Evolutionary conservation across 257 asterid species (phyloP).

Genomic region (Linaria vulgaris): DNA sequence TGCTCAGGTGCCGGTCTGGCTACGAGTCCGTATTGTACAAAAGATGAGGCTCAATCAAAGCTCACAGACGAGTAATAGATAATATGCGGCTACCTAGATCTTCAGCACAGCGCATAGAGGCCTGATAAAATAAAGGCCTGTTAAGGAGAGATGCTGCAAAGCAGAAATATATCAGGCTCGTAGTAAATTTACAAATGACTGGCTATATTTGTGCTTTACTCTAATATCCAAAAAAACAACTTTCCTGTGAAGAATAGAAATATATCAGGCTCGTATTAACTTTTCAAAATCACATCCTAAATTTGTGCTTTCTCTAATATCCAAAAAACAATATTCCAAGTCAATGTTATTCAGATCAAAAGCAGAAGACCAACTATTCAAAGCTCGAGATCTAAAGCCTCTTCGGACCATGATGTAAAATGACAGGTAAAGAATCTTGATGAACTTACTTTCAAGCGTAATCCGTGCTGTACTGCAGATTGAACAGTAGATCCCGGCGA

Average conservation of each 20-base stretch:
- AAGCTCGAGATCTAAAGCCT: constrained; percentile 2
- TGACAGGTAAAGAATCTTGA: constrained; percentile 21
- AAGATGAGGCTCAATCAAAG: background rate
- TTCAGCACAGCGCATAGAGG: constrained; percentile 23
- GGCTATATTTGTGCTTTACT: too few relatives aligned
- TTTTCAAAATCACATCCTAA: background rate
- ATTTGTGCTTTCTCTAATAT: background rate
- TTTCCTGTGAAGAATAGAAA: too few relatives aligned
- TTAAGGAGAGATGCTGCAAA: constrained; percentile 3
- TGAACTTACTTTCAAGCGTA: constrained; percentile 41
- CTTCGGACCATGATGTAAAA: constrained; percentile 1
- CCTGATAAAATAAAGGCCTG: constrained; percentile 30
- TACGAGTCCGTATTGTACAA: constrained; percentile 37
- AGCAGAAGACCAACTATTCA: background rate
- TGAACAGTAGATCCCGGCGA: constrained; percentile 63
- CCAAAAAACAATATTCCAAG: too few relatives aligned
- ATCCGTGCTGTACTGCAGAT: constrained; percentile 48
- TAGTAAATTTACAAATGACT: too few relatives aligned
- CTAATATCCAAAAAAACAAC: too few relatives aligned
- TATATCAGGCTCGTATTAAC: too few relatives aligned
- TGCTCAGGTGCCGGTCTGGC: constrained; percentile 19
- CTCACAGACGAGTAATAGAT: constrained; percentile 1
- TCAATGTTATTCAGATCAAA: background rate
- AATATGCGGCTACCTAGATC: constrained; percentile 19
- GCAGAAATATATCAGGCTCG: background rate